A percentile compares a stretch with the other conserved stretches of the same genome.
These are phyloP conservation scores for Euptelea pleiosperma DNA, from an alignment of 164 flowering plant genomes.

Conservation along the genomic window DNA sequence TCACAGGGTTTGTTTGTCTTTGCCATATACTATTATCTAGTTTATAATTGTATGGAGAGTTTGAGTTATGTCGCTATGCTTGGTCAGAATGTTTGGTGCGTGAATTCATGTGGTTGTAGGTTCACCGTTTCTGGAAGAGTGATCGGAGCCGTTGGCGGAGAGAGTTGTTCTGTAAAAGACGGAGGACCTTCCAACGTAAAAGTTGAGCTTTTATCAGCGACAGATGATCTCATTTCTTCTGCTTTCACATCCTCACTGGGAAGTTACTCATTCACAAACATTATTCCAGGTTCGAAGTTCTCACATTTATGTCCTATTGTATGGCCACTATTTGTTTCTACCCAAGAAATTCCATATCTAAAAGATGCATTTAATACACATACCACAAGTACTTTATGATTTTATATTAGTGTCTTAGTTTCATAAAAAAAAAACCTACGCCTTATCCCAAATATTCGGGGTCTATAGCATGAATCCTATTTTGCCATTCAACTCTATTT, in stretches of 20 bases:
- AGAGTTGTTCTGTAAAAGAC: slow-evolving; percentile 62
- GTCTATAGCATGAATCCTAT: too few species aligned
- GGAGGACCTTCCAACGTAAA: slow-evolving; percentile 82
- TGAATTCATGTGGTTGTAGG: slow-evolving; percentile 33
- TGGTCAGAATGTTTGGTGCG: slow-evolving; percentile 5
- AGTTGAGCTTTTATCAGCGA: slow-evolving; percentile 67
- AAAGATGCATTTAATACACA: too few species aligned
- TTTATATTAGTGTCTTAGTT: too few species aligned
- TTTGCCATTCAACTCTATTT: too few species aligned
- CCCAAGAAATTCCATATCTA: too few species aligned
- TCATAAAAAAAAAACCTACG: too few species aligned
- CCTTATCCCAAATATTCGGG: too few species aligned
- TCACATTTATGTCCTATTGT: not conserved
- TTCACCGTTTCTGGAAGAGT: slow-evolving; percentile 88
- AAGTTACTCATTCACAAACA: slow-evolving; percentile 63
- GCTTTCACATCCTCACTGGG: slow-evolving; percentile 62
- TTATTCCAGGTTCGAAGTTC: slow-evolving; percentile 64
- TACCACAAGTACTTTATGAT: too few species aligned
- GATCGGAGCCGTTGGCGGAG: slow-evolving; percentile 87
- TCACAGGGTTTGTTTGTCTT: slow-evolving; percentile 76
- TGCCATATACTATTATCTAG: slow-evolving; percentile 1
- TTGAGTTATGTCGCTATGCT: not conserved
- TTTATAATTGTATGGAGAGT: not conserved
- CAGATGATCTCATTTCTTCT: slow-evolving; percentile 58
- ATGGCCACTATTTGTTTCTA: too few species aligned